Conservation (phyloP, 2,329 filamentous ascomycete species). For the Cryphonectria japonica region DNA sequence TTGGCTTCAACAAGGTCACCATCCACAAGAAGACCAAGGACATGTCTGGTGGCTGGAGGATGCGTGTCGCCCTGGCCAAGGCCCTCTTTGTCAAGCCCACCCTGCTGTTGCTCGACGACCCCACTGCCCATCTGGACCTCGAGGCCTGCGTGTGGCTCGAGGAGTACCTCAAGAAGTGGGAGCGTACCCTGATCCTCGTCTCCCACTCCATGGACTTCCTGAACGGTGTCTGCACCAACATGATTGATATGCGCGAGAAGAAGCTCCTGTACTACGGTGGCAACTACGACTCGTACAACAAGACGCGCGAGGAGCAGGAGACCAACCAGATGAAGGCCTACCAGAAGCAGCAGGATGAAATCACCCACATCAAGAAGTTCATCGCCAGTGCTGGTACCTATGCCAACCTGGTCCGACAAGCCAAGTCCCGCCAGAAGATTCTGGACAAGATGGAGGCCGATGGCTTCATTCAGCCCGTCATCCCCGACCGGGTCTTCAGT, state of each 20-base stretch:
- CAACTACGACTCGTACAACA: conserved; percentile 98
- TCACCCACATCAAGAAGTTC: conserved; percentile 99
- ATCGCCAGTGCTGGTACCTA: conserved; percentile 99
- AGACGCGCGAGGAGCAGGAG: conserved; percentile 93
- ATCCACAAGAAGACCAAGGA: conserved; percentile 99
- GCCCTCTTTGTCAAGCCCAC: conserved; percentile 98
- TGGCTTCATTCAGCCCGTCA: conserved; percentile 93
- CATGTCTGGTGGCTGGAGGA: conserved; percentile 99
- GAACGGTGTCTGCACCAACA: conserved; percentile 96
- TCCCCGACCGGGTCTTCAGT: conserved; percentile 84
- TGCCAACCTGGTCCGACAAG: conserved; percentile 97
- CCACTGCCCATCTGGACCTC: conserved; percentile 97
- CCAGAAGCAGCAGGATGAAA: conserved; percentile 98
- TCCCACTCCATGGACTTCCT: conserved; percentile 99
- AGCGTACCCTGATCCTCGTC: conserved; percentile 92
- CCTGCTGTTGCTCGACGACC: conserved; percentile 93
- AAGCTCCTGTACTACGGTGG: conserved; percentile 96
- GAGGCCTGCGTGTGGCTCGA: conserved; percentile 99
- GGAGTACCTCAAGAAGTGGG: conserved; percentile 99
- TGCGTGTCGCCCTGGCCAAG: conserved; percentile 97
- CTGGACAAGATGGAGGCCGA: conserved; percentile 99
- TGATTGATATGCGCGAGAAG: conserved; percentile 96
- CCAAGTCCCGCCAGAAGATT: conserved; percentile 99
- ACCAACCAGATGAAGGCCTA: conserved; percentile 99
- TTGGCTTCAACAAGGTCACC: conserved; percentile 97